Base-by-base conservation (phyloP, 2,329 filamentous ascomycete species). In the Venturia effusa region DNA sequence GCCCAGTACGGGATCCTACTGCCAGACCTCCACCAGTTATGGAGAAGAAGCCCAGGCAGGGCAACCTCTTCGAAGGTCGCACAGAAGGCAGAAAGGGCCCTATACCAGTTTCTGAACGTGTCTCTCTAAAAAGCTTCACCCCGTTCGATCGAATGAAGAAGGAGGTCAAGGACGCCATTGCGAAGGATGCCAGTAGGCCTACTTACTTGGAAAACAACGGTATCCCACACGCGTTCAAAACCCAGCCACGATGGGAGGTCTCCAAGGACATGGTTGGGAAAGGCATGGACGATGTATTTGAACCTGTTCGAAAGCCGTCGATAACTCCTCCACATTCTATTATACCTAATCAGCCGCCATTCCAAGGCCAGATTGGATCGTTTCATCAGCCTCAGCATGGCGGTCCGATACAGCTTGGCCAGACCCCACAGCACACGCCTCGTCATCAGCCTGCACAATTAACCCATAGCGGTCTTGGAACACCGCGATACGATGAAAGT, bases 171-270 rank as follows among this genome's bases (percentile, higher is more conserved):
- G 74, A 74, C 19, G 81, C 83, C 66, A 75, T 74, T 27, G 74
- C 78, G 54, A 78, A 81, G 60, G 77, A 79, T 64, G 74, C 77
- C 3, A 81, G 83, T 68, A 57, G 30, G 22, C 30, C 30, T 34
- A 85, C 88, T 67, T 92, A 87, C 80, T 81, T 85, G 41, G 83
- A 86, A 65, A 96, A 94, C 70, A 88, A 87, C 59, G 92, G 91
- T n/a, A 84, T 97, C 62, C 88, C 88, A 43, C 88, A 88, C 34
- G 87, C 93, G 4, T 97, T 88, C 74, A 88, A 91, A 69, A 97
- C 94, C 1, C 80, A 82, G 13, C 92, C 92, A 0, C 92, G 88
- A 0, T 99, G 94, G 93, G 86, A 88, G 66, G 84, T 86, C 66
- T 77, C 86, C 30, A 78, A 84, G 60, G 85, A 87, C 24, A 88